Evolutionary conservation across 176 grass and related monocot species (phyloP).

Genomic region (Aegilops longissima): DNA sequence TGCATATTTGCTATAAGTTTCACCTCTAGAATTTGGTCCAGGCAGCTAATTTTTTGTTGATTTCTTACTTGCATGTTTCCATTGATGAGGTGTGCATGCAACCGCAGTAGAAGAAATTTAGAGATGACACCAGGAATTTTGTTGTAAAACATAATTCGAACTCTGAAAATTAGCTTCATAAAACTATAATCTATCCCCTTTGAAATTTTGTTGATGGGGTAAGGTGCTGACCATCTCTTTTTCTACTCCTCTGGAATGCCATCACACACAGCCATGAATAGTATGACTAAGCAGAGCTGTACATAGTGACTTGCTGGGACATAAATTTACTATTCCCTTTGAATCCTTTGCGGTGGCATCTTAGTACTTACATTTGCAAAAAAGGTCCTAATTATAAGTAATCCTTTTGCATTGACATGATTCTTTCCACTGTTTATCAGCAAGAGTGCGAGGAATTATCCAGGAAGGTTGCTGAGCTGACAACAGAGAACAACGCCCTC

Average conservation of each 20-base stretch:
- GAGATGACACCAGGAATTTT: neutral
- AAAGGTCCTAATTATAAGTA: neutral
- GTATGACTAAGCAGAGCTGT: neutral
- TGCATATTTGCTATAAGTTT: neutral
- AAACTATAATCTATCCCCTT: too few relatives aligned
- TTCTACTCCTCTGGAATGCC: neutral
- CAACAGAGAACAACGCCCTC: conserved; percentile 57
- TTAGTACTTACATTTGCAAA: neutral
- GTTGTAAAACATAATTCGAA: neutral
- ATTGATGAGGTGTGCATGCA: neutral
- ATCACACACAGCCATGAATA: neutral
- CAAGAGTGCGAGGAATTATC: conserved; percentile 77
- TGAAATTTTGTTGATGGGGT: neutral
- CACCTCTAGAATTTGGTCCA: neutral
- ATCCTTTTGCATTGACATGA: neutral
- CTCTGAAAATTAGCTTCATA: neutral
- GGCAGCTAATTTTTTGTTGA: neutral
- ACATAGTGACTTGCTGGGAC: neutral
- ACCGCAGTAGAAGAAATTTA: neutral
- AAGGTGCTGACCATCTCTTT: neutral
- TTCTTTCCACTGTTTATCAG: conserved; percentile 29
- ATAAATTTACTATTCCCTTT: neutral
- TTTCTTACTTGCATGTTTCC: conserved; percentile 7
- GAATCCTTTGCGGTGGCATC: neutral
- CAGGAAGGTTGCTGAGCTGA: conserved; percentile 61